phyloP scores from a whole-genome alignment of 2,329 filamentous ascomycete species.

The Dothistroma pini region DNA sequence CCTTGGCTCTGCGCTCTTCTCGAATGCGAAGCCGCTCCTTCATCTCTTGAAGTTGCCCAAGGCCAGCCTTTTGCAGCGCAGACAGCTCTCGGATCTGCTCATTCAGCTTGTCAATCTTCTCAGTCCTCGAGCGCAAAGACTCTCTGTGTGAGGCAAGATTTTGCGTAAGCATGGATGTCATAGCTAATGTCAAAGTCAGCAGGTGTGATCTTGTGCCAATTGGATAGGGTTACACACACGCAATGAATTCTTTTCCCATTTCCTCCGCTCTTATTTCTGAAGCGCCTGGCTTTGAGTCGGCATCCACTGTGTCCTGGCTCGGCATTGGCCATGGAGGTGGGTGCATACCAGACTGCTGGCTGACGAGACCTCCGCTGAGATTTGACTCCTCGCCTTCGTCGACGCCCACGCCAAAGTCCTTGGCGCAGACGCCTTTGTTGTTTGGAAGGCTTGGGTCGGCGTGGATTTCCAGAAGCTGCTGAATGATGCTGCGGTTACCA shows the following conservation, averaged over 20 bases:
- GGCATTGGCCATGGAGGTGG: conserved; percentile 16
- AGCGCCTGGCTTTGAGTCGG: conserved; percentile 43
- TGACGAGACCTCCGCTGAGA: conserved; percentile 22
- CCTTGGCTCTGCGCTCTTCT: conserved; percentile 64
- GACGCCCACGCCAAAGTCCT: conserved; percentile 90
- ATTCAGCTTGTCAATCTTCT: conserved; percentile 77
- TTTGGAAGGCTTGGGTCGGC: conserved; percentile 92
- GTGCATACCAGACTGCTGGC: conserved; percentile 21
- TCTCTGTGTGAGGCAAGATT: conserved; percentile 75
- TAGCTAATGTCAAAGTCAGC: conserved; percentile 51
- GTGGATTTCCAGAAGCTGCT: conserved; percentile 92
- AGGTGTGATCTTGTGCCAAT: conserved; percentile 2
- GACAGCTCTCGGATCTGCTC: conserved; percentile 76
- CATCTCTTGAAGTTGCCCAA: conserved; percentile 67
- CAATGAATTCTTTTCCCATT: conserved; percentile 74
- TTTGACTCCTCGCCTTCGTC: conserved; percentile 48
- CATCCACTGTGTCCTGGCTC: conserved; percentile 20
- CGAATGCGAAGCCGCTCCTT: conserved; percentile 61
- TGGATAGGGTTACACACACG: conserved; percentile 56
- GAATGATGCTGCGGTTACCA: conserved; percentile 90
- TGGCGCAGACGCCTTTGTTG: conserved; percentile 77
- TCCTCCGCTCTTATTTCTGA: conserved; percentile 56
- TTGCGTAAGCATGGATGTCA: conserved; percentile 76
- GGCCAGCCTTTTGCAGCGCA: conserved; percentile 71
- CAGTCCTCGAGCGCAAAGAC: conserved; percentile 79